A percentile compares a stretch with the other conserved stretches of the same genome.
Evolutionary conservation across 495 filamentous ascomycete genomes (phyloP).

Genomic region (Lentithecium fluviatile): DNA sequence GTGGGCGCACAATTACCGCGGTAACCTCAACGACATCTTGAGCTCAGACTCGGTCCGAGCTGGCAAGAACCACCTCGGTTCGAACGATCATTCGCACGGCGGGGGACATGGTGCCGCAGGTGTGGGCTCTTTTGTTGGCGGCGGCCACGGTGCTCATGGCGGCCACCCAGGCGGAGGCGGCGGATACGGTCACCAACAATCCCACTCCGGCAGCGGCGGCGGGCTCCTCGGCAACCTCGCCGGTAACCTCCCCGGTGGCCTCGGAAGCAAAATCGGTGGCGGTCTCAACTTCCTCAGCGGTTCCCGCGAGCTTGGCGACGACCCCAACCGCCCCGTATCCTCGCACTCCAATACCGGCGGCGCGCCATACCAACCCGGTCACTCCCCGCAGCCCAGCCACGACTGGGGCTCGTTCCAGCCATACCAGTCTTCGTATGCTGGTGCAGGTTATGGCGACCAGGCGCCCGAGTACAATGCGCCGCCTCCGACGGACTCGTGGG

Average conservation of each 20-base stretch:
- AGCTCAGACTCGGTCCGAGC: slow-evolving; percentile 75
- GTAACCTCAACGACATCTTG: slow-evolving; percentile 66
- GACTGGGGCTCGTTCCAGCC: slow-evolving; percentile 29
- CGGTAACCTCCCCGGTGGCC: slow-evolving; percentile 11
- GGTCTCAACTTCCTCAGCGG: slow-evolving; percentile 12
- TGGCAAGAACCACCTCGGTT: slow-evolving; percentile 67
- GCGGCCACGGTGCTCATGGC: slow-evolving; percentile 4
- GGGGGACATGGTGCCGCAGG: slow-evolving; percentile 21
- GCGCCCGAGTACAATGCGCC: slow-evolving; percentile 12
- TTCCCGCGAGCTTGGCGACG: slow-evolving; percentile 1
- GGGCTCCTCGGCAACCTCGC: slow-evolving; percentile 13
- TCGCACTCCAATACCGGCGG: neutral
- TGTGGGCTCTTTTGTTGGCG: neutral
- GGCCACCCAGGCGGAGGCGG: neutral
- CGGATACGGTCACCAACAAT: slow-evolving; percentile 3
- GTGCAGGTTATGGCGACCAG: slow-evolving; percentile 9
- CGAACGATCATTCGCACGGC: slow-evolving; percentile 32
- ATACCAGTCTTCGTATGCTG: slow-evolving; percentile 28
- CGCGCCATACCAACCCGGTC: slow-evolving; percentile 7
- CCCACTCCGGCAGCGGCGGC: slow-evolving; percentile 1
- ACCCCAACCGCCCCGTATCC: slow-evolving; percentile 1
- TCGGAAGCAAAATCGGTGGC: slow-evolving; percentile 14
- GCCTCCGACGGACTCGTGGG: slow-evolving; percentile 16
- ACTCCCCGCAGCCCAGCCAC: slow-evolving; percentile 6
- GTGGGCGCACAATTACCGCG: slow-evolving; percentile 70